Base-by-base conservation (phyloP, 495 filamentous ascomycete species). In the Neurospora sp. region DNA sequence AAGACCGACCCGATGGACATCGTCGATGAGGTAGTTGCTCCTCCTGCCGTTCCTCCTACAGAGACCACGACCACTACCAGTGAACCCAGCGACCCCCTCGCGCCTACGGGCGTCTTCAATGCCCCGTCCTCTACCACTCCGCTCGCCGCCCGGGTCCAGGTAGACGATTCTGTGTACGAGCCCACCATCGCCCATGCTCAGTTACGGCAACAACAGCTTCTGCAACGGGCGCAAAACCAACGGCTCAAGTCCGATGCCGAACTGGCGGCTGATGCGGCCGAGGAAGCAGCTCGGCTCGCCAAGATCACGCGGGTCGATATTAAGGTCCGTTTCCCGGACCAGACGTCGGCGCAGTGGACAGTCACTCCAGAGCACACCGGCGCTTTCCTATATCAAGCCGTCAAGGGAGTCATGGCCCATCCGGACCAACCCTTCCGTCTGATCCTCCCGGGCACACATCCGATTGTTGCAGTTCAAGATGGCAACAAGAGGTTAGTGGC, bases 171-270 rank as follows among this genome's bases (percentile, higher is more conserved):
- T 23, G 93, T 93, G 76, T 98, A 92, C 80, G 87, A 92, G 35
- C 94, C 95, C 2, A 93, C 92, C 23, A 89, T 97, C 75, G 92
- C 91, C 49, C 93, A 98, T 75, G 93, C 93, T 39, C 91, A 95
- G 77, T 83, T 89, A 12, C 92, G 95, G 76, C 94, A 98, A 81
- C 85, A 88, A 39, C 86, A 90, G 20, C 90, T 98, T 9, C 85
- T 88, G 70, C 80, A 84, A 31, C 83, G 85, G 8, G 86, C 88
- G 35, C 89, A 88, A 38, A 93, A 93, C 79, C 88, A 87, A 75
- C 91, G 92, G 18, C 86, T 94, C 8, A 86, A 86, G 5, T 92
- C 91, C 9, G 91, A 94, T 75, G 86, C 84, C 23, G 92, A 94
- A 76, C 82, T 91, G 70, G 89, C 87, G 39, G 86, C 85, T 41